These are phyloP conservation scores for Fusarium piperis DNA, from an alignment of 2,329 filamentous ascomycete genomes.

Conservation along the genomic window DNA sequence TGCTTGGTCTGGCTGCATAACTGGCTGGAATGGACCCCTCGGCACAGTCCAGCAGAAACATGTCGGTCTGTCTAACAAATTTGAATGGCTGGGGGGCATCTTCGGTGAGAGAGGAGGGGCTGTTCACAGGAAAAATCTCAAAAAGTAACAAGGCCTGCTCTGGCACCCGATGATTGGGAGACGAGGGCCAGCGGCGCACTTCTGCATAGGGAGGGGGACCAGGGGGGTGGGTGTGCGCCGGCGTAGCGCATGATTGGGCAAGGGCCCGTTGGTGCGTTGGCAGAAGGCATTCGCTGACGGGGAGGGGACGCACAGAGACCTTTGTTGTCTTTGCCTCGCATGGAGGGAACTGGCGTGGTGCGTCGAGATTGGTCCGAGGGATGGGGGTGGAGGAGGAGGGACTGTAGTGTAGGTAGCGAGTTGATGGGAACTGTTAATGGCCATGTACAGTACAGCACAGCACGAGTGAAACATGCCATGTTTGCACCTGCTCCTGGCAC, in stretches of 20 bases:
- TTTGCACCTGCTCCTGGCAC: neutral
- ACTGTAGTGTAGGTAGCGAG: neutral
- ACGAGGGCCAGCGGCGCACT: neutral
- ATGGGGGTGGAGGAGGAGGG: constrained; percentile 10
- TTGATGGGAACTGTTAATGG: constrained; percentile 28
- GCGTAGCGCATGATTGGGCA: constrained; percentile 44
- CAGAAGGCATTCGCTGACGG: constrained; percentile 24
- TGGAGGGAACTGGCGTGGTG: constrained; percentile 38
- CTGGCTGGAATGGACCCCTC: constrained; percentile 11
- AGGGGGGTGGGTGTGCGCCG: constrained; percentile 18
- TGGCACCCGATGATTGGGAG: constrained; percentile 40
- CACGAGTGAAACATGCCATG: constrained; percentile 4
- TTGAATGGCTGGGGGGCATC: constrained; percentile 15
- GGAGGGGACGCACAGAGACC: constrained; percentile 26
- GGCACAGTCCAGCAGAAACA: neutral
- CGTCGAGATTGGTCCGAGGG: constrained; percentile 24
- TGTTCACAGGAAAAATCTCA: neutral
- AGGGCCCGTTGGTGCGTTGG: constrained; percentile 32
- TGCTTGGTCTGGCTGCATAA: constrained; percentile 29
- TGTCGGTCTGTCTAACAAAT: constrained; percentile 36
- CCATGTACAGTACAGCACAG: constrained; percentile 10
- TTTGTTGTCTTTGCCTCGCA: constrained; percentile 38
- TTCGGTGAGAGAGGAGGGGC: constrained; percentile 22
- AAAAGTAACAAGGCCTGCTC: constrained; percentile 13
- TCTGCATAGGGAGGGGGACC: constrained; percentile 7